phyloP scores from a whole-genome alignment of 495 filamentous ascomycete genomes.

The Astrothelium macrocarpum region DNA sequence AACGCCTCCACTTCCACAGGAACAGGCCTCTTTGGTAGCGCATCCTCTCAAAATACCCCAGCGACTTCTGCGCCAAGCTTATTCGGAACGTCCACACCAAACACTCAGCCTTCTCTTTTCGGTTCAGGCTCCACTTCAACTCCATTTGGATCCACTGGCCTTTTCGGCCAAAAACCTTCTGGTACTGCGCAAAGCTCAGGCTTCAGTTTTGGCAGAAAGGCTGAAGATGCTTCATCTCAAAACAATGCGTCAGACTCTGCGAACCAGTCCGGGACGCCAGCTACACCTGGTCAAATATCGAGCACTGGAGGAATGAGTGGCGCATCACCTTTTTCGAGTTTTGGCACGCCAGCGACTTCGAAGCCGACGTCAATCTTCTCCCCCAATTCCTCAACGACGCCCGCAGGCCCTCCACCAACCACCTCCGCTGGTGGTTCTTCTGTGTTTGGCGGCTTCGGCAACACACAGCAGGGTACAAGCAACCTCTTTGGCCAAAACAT shows the following conservation, averaged over 20 bases:
- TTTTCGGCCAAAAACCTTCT: conserved; percentile 6
- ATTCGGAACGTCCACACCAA: neutral
- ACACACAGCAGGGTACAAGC: neutral
- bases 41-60: neutral
- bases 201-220: conserved; percentile 20
- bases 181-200: conserved; percentile 4
- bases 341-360: conserved; percentile 21
- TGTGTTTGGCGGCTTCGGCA: neutral
- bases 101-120: neutral
- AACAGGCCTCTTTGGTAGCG: neutral
- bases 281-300: conserved; percentile 7
- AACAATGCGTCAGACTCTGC: neutral
- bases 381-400: conserved; percentile 49
- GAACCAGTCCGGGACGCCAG: neutral
- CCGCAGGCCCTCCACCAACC: conserved; percentile 47
- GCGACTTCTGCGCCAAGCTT: neutral
- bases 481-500: neutral
- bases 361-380: conserved; percentile 37
- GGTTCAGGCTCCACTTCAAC: conserved; percentile 10
- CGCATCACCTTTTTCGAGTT: conserved; percentile 9
- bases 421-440: neutral
- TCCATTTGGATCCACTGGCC: neutral
- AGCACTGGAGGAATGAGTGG: neutral
- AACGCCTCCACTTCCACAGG: neutral
- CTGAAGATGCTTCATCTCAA: neutral